A percentile compares a stretch with the other conserved stretches of the same genome.
Conservation (phyloP, 257 asterid species). For the Handroanthus guayacan region DNA sequence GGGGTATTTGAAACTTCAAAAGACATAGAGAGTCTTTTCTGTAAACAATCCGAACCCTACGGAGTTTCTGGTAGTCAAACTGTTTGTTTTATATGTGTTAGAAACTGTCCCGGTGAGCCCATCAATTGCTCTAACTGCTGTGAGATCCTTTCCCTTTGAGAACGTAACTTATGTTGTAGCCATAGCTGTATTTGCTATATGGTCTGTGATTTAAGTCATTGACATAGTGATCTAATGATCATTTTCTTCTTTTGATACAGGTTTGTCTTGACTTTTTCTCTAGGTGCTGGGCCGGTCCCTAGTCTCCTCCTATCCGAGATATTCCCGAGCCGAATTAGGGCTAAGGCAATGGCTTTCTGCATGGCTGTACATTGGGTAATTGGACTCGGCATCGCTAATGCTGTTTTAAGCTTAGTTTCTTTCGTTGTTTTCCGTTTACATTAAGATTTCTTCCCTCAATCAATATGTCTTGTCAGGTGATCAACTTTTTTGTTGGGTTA, state of each 20-base stretch:
- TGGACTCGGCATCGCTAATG: slow-evolving; percentile 16
- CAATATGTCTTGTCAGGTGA: slow-evolving; percentile 54
- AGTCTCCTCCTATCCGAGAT: slow-evolving; percentile 90
- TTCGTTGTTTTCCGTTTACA: no score
- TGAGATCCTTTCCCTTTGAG: background rate
- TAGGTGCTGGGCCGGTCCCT: slow-evolving; percentile 97
- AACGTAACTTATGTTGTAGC: background rate
- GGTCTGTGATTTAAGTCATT: background rate
- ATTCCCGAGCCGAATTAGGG: slow-evolving; percentile 85
- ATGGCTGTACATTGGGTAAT: slow-evolving; percentile 95
- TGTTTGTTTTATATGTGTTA: background rate
- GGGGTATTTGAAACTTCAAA: no score
- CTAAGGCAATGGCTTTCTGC: slow-evolving; percentile 95
- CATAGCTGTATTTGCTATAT: background rate
- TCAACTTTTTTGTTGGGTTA: slow-evolving; percentile 80
- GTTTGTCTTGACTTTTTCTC: slow-evolving; percentile 73
- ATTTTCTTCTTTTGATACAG: slow-evolving; percentile 45
- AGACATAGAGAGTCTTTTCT: no score
- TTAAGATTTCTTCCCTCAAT: background rate
- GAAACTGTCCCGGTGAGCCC: background rate
- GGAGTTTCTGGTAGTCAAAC: no score
- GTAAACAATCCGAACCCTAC: no score
- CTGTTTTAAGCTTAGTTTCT: background rate
- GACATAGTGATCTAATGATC: slow-evolving; percentile 11
- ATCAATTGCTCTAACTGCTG: background rate